phyloP scores from a whole-genome alignment of 2,329 filamentous ascomycete species.

The Huntiella bhutanensis region DNA sequence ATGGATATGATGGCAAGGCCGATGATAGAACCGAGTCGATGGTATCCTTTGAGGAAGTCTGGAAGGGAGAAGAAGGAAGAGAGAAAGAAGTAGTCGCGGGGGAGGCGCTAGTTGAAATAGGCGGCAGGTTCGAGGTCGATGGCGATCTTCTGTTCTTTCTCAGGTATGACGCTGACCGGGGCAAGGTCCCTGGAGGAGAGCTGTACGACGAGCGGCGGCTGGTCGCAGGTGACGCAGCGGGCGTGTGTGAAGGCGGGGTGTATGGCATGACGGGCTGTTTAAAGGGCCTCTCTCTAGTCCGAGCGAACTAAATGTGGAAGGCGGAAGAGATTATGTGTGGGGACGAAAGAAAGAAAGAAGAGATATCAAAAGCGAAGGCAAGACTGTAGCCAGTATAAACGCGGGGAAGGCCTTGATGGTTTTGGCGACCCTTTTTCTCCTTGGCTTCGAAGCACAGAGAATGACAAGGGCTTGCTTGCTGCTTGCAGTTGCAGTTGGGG shows the following conservation, averaged over 20 bases:
- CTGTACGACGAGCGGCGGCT: conserved; percentile 38
- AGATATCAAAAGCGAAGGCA: background rate
- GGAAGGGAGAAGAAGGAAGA: conserved; percentile 4
- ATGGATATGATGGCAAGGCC: conserved; percentile 3
- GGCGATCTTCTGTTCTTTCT: conserved; percentile 42
- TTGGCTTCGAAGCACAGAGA: too few species aligned
- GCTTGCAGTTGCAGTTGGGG: background rate
- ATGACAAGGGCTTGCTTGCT: background rate
- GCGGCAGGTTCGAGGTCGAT: conserved; percentile 18
- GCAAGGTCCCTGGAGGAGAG: conserved; percentile 32
- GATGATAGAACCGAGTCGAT: conserved; percentile 7
- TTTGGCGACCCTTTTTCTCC: too few species aligned
- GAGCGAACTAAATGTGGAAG: conserved; percentile 2
- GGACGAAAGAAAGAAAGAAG: background rate
- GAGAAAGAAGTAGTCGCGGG: background rate
- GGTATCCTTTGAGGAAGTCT: conserved; percentile 5
- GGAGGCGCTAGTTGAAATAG: conserved; percentile 6
- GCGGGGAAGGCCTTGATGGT: background rate
- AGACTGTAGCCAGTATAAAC: conserved; percentile 1
- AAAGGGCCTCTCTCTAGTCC: background rate
- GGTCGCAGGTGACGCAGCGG: conserved; percentile 38
- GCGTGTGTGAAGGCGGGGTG: conserved; percentile 57
- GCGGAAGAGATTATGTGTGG: background rate
- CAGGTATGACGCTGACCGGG: conserved; percentile 47
- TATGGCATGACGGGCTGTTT: conserved; percentile 48